These are phyloP conservation scores for Mycena alexandri DNA, from an alignment of 768 basidiomycete species.

Conservation along the genomic window DNA sequence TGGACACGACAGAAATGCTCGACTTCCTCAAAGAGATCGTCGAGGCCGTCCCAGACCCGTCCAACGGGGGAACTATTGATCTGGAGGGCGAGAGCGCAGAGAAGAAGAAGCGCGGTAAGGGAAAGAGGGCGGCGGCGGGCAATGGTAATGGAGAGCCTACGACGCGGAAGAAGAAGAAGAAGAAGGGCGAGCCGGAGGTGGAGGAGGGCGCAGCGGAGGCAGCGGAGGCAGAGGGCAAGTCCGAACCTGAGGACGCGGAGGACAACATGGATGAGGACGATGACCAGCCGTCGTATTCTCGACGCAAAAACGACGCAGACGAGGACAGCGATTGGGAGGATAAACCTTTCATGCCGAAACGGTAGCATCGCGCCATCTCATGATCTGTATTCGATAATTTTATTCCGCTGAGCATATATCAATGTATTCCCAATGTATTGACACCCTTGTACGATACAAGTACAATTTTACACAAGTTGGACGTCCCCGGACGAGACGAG, in stretches of 20 bases:
- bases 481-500: slow-evolving; percentile 79
- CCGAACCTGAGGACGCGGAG: slow-evolving; percentile 44
- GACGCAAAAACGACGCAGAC: slow-evolving; percentile 53
- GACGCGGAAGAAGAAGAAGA: slow-evolving; percentile 54
- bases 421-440: slow-evolving; percentile 40
- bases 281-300: slow-evolving; percentile 52
- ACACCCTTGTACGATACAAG: slow-evolving; percentile 24
- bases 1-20: slow-evolving; percentile 88
- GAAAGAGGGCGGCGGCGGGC: slow-evolving; percentile 58
- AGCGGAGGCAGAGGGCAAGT: slow-evolving; percentile 28
- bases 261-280: slow-evolving; percentile 59
- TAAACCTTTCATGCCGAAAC: slow-evolving; percentile 57
- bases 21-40: slow-evolving; percentile 97
- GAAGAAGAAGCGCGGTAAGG: slow-evolving; percentile 72
- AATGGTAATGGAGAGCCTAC: slow-evolving; percentile 58
- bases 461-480: slow-evolving; percentile 71
- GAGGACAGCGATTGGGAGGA: slow-evolving; percentile 62
- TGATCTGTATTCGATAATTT: slow-evolving; percentile 29
- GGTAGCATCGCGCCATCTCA: slow-evolving; percentile 42
- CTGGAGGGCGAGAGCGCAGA: slow-evolving; percentile 72
- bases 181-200: slow-evolving; percentile 46
- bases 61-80: slow-evolving; percentile 83
- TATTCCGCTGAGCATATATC: slow-evolving; percentile 23
- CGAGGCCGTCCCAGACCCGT: slow-evolving; percentile 87
- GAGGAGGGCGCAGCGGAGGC: no score